Conservation (phyloP, 495 filamentous ascomycete species). For the Hyaloscypha variabilis region DNA sequence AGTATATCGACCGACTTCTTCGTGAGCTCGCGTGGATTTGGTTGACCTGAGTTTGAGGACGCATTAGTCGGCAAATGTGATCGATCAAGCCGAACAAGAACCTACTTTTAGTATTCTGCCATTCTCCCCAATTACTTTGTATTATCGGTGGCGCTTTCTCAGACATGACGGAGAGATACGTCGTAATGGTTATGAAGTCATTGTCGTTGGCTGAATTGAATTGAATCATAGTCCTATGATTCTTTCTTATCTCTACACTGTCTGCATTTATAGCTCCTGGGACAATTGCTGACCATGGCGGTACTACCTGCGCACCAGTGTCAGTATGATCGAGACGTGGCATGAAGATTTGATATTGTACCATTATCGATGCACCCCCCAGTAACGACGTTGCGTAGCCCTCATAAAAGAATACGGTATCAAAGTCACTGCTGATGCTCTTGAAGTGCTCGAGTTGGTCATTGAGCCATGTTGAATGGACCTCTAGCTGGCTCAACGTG, state of each 20-base stretch:
- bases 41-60: too few species aligned
- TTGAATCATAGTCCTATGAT: slow-evolving; percentile 43
- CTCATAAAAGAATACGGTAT: slow-evolving; percentile 38
- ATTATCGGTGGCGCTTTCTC: slow-evolving; percentile 21
- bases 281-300: slow-evolving; percentile 40
- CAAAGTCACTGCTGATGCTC: slow-evolving; percentile 34
- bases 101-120: too few species aligned
- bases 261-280: slow-evolving; percentile 38
- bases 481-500: slow-evolving; percentile 36
- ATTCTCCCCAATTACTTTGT: slow-evolving; percentile 25
- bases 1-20: too few species aligned
- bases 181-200: slow-evolving; percentile 30
- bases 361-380: slow-evolving; percentile 20
- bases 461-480: slow-evolving; percentile 39
- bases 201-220: slow-evolving; percentile 32
- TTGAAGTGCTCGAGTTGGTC: slow-evolving; percentile 37
- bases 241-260: slow-evolving; percentile 37
- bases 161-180: slow-evolving; percentile 23
- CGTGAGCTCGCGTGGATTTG: too few species aligned
- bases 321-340: too few species aligned
- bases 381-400: slow-evolving; percentile 26
- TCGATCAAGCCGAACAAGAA: too few species aligned
- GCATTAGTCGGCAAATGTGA: too few species aligned
- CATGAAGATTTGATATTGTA: too few species aligned
- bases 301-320: too few species aligned